phyloP scores from a whole-genome alignment of 768 basidiomycete genomes.

The Kwoniella sp. region DNA sequence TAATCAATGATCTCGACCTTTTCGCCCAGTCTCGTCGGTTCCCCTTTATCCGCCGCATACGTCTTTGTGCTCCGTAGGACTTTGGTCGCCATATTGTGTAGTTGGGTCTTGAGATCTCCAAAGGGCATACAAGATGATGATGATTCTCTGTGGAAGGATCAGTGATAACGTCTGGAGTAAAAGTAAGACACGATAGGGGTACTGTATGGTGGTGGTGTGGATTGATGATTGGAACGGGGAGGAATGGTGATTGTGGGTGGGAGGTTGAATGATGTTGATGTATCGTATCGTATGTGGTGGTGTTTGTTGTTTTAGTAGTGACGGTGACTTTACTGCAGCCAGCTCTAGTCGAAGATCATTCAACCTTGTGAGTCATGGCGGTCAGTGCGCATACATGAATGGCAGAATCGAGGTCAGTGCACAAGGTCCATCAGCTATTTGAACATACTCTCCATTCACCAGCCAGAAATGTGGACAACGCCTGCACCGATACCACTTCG shows the following conservation, averaged over 20 bases:
- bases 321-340: no score
- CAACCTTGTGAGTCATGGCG: neutral
- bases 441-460: no score
- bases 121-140: constrained; percentile 1
- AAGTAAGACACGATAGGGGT: no score
- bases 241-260: neutral
- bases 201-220: no score
- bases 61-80: constrained; percentile 26
- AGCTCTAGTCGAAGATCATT: no score
- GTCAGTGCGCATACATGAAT: neutral
- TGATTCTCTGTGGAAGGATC: neutral
- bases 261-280: neutral
- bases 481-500: no score
- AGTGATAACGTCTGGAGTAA: neutral
- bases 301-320: neutral
- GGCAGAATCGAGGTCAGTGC: neutral
- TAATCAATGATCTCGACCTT: constrained; percentile 25
- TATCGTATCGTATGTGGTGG: neutral
- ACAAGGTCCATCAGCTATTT: no score
- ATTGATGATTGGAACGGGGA: neutral
- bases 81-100: constrained; percentile 30
- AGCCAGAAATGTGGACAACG: no score
- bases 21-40: constrained; percentile 28
- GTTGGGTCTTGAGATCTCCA: neutral
- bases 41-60: constrained; percentile 19